These are phyloP conservation scores for Venturia asperata DNA, from an alignment of 2,329 filamentous ascomycete genomes.

Conservation along the genomic window DNA sequence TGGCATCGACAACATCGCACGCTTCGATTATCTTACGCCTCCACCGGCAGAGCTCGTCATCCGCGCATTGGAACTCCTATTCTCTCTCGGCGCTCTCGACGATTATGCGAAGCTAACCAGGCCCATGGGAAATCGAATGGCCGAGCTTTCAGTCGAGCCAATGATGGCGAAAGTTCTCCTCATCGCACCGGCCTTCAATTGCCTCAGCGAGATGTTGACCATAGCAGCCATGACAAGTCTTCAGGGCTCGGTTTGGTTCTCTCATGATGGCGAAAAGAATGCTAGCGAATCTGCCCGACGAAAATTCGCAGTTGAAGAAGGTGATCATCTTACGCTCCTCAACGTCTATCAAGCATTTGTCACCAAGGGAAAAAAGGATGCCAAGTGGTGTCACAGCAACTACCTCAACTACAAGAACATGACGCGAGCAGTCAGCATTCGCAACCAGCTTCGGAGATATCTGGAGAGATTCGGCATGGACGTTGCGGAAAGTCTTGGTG, in stretches of 20 bases:
- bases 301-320: conserved; percentile 86
- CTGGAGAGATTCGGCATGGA: conserved; percentile 76
- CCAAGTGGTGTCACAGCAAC: conserved; percentile 81
- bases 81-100: conserved; percentile 78
- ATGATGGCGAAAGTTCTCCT: conserved; percentile 92
- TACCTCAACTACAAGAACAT: conserved; percentile 81
- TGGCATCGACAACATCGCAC: conserved; percentile 87
- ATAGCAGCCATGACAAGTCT: conserved; percentile 93
- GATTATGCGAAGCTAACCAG: conserved; percentile 84
- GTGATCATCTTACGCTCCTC: conserved; percentile 84
- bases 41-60: conserved; percentile 80
- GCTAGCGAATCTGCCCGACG: conserved; percentile 65
- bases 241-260: conserved; percentile 75
- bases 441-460: conserved; percentile 78
- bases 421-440: conserved; percentile 73
- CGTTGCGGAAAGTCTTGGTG: conserved; percentile 55
- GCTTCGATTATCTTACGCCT: conserved; percentile 81
- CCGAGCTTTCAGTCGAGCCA: conserved; percentile 84
- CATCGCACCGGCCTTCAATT: conserved; percentile 65
- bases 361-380: conserved; percentile 72
- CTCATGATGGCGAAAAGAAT: conserved; percentile 70
- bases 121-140: conserved; percentile 84
- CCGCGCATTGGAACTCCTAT: conserved; percentile 81
- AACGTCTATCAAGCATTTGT: conserved; percentile 92
- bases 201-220: conserved; percentile 76